Evolutionary conservation across 1,139 yeast genomes (phyloP), one percentile per base, ranked within the genome.

Genomic region (Meyerozyma smithsonii): DNA sequence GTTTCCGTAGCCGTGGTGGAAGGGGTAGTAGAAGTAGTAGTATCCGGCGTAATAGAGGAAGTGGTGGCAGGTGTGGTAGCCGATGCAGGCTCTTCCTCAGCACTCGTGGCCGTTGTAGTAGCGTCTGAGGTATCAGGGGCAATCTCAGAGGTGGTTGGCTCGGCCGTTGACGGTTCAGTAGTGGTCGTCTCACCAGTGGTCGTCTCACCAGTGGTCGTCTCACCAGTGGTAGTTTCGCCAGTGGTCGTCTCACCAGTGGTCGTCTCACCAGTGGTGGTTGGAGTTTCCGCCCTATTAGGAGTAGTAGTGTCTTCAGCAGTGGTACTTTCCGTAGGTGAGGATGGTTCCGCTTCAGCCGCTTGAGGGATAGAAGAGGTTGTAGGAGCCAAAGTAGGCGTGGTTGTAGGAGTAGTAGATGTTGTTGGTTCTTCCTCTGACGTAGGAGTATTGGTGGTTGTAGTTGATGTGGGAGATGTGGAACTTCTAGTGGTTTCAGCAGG

Each of bases 31-130:
- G 36, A 6, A 4, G 36, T 7, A 17, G 35, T 32, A 17, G 35
- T 32, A 8, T 14, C 23, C 2, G 25, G 25, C 4, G 8, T 11
- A 4, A 19, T 30, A 16, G 32, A 8, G 4, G 24, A 15, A 11
- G 18, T 28, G 18, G 24, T 21, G 24, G 35, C 11, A 5, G 42
- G 4, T 7, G 30, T n/a, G 14, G 39, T 8, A 14, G 37, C 5
- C 8, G 21, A 3, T 11, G 36, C 12, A 11, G 39, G 26, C 4
- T 21, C 17, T 18, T 10, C 14, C 14, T 20, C 36, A 14, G 36
- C 7, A 17, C 15, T 30, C 15, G 8, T 30, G 6, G 19, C 20
- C 7, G 6, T 7, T 11, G 15, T 21, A 6, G 34, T 17, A 2
- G 30, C 7, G 8, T 12, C 17, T 8, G 34, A 7, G 14, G 34